Conservation (phyloP, 805 yeast genomes). For the Wickerhamiella qilinensis region DNA sequence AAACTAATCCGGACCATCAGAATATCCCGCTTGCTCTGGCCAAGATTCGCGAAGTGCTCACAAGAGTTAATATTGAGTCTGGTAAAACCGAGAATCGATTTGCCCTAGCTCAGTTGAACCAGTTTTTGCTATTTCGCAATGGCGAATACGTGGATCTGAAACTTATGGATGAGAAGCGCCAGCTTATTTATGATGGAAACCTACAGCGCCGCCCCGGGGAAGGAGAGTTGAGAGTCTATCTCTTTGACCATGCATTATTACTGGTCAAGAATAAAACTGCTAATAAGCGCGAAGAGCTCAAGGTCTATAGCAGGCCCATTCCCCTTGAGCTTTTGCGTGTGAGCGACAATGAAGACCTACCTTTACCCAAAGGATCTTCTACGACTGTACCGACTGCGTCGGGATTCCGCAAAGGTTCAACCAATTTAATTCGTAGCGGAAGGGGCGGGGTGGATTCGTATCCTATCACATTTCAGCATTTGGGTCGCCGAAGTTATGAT, state of each 20-base stretch:
- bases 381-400: constrained; percentile 27
- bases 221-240: constrained; percentile 69
- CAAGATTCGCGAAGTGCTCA: constrained; percentile 57
- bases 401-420: constrained; percentile 26
- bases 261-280: constrained; percentile 75
- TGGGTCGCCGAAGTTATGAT: constrained; percentile 34
- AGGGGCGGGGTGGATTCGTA: constrained; percentile 18
- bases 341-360: constrained; percentile 2
- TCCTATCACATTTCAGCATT: constrained; percentile 33
- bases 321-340: constrained; percentile 56
- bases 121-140: constrained; percentile 61
- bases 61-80: constrained; percentile 66
- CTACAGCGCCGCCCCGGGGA: constrained; percentile 56
- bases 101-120: constrained; percentile 73
- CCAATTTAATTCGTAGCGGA: constrained; percentile 13
- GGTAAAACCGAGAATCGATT: constrained; percentile 91
- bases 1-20: constrained; percentile 56
- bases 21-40: constrained; percentile 58
- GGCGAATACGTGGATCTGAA: constrained; percentile 80
- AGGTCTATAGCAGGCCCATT: constrained; percentile 80
- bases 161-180: constrained; percentile 64
- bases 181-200: constrained; percentile 62
- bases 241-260: constrained; percentile 75
- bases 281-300: constrained; percentile 66
- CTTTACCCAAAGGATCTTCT: background rate